Evolutionary conservation across 2,329 filamentous ascomycete species (phyloP).

Genomic region (Neurospora sp.): DNA sequence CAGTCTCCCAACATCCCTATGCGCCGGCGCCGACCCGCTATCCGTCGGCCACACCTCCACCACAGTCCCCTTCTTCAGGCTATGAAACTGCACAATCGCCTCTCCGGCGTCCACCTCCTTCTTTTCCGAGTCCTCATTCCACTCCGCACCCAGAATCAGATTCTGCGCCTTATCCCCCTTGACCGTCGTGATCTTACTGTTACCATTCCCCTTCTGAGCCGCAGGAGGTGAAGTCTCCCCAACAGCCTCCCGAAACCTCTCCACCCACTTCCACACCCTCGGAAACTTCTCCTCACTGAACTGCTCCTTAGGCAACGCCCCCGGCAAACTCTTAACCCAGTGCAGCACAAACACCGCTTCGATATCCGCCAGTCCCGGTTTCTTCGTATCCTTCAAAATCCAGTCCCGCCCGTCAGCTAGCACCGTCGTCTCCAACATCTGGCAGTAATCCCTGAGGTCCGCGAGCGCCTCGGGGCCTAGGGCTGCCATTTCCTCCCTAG

Average conservation of each 20-base stretch:
- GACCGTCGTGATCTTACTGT: conserved; percentile 29
- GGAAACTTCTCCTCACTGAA: conserved; percentile 47
- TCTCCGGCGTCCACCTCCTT: conserved; percentile 37
- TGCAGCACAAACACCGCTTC: conserved; percentile 59
- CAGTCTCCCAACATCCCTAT: conserved; percentile 48
- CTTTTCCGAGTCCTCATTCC: conserved; percentile 31
- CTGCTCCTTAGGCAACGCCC: conserved; percentile 40
- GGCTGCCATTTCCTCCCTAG: conserved; percentile 16
- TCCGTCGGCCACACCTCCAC: conserved; percentile 55
- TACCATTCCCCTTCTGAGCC: conserved; percentile 11
- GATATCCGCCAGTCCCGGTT: conserved; percentile 54
- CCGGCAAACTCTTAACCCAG: conserved; percentile 50
- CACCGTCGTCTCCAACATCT: conserved; percentile 50
- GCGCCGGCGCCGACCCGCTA: conserved; percentile 37
- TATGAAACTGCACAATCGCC: conserved; percentile 31
- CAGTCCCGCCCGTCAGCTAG: conserved; percentile 57
- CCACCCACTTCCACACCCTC: conserved; percentile 52
- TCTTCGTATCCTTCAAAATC: conserved; percentile 40
- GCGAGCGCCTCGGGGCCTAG: conserved; percentile 43
- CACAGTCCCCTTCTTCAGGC: conserved; percentile 39
- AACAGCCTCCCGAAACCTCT: conserved; percentile 45
- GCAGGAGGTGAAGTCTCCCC: conserved; percentile 27
- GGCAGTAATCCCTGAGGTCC: conserved; percentile 43
- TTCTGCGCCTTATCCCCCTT: conserved; percentile 44
- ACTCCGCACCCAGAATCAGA: conserved; percentile 34